Base-by-base conservation (phyloP, 306 rosid species). In the Prunus davidiana region DNA sequence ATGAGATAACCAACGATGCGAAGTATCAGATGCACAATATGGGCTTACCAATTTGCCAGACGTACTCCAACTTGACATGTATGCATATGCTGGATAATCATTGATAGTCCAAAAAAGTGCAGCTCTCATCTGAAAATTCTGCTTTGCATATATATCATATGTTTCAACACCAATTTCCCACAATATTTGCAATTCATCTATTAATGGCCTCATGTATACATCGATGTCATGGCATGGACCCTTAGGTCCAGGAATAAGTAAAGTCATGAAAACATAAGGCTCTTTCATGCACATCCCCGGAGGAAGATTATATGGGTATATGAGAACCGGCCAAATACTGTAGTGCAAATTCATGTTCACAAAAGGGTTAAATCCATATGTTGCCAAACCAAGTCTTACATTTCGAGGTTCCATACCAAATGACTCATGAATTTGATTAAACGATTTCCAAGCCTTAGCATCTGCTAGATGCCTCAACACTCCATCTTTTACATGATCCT, bases 391-490 rank as follows among this genome's bases (percentile, higher is more conserved):
- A n/a, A 73, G 27, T 8, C 43, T 19, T 22, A 73, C 56, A 24
- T 73, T 72, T 43, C 30, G 34, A 22, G 19, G 30, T 4, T 74
- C 61, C 3, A 7, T 6, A 7, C 46, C 28, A 63, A 74, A 74
- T 12, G 27, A 3, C 2, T 34, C 10, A 46, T 41, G 65, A 2
- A 38, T 11, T 74, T 28, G 32, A 19, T 74, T 60, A 5, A 61
- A 61, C 1, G 13, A 25, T 25, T 63, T 47, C 62, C 71, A 74
- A 2, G 62, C 62, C 49, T 62, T 38, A 1, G 38, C 7, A 28
- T 74, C 18, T 24, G 63, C 22, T 4, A 71, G 71, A 49, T 63
- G 71, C 51, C 52, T 66, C 28, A 66, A 66, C 12, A 38, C 71
- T 7, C 30, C 71, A 66, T 66, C 71, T 24, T 66, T 66, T 28